Base-by-base conservation (phyloP, 1,139 yeast species). In the Sugiyamaella novakii region DNA sequence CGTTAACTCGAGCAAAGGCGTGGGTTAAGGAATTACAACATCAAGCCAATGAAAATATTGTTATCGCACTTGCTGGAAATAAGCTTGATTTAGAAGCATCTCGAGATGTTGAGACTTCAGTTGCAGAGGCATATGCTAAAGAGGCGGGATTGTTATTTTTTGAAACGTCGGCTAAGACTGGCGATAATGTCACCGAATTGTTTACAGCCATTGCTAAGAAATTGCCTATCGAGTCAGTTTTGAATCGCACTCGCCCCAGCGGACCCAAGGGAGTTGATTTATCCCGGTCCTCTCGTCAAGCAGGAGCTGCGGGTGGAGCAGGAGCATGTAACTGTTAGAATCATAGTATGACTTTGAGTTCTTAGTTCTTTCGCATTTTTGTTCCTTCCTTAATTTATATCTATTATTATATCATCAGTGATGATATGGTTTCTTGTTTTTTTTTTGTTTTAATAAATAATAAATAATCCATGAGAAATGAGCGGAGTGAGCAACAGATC, bases 11-110 rank as follows among this genome's bases (percentile, higher is more conserved):
- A 63, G 98, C 98, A 1, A 91, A 89, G 66, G 85, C 88, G 46
- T 94, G 99, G 99, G 88, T 92, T 49, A 86, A 86, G 63, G 98
- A 94, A 70, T 77, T 94, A 57, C 91, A 88, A 70, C 86, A 87
- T 62, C 97, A 91, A 66, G 96, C 96, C 18, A 79, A 75, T 43
- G 86, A 83, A 53, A 86, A 87, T 49, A 84, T 92, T 47, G 84
- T 91, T 39, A 87, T 91, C 62, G 89, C 92, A 12, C 72, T 89
- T 35, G 95, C 88, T 8, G 97, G 91, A 6, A 84, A 84, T 64
- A 89, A 89, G 66, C 63, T 81, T 1, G 98, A 92, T 73, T 70
- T 91, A 57, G 66, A 62, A 31, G 65, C 60, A 33, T 50, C 58
- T 67, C 73, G 94, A 67, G 74, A 76, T 48, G 80, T 83, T n/a